Percentiles rank a stretch among this genome's conserved stretches.
phyloP scores from a whole-genome alignment of 1,284 basidiomycete species.

The Butyriboletus appendiculatus region DNA sequence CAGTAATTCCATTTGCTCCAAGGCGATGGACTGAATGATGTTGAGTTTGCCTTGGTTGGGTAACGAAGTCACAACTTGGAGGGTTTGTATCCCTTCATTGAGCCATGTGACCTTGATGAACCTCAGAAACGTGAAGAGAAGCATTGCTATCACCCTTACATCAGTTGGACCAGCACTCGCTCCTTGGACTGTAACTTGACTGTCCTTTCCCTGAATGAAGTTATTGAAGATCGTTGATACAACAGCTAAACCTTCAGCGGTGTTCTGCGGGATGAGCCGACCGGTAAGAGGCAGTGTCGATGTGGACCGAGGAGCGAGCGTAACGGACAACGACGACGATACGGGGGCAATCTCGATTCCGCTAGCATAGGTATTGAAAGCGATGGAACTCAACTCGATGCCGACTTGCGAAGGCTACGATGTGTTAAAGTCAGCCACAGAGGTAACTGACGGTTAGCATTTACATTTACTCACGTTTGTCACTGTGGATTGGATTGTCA shows the following conservation, averaged over 20 bases:
- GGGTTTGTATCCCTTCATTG: slow-evolving; percentile 71
- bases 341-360: slow-evolving; percentile 63
- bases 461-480: slow-evolving; percentile 51
- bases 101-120: slow-evolving; percentile 64
- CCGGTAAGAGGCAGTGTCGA: slow-evolving; percentile 60
- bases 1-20: slow-evolving; percentile 64
- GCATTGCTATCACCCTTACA: slow-evolving; percentile 37
- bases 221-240: slow-evolving; percentile 74
- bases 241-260: slow-evolving; percentile 51
- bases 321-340: slow-evolving; percentile 50
- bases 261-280: slow-evolving; percentile 64
- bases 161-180: slow-evolving; percentile 62
- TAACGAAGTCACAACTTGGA: slow-evolving; percentile 61
- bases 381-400: slow-evolving; percentile 62
- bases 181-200: slow-evolving; percentile 62
- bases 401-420: slow-evolving; percentile 75
- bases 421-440: slow-evolving; percentile 3
- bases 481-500: slow-evolving; percentile 64
- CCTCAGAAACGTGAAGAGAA: slow-evolving; percentile 8
- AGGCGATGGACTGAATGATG: slow-evolving; percentile 65
- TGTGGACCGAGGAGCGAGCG: slow-evolving; percentile 56
- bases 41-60: slow-evolving; percentile 65
- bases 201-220: slow-evolving; percentile 70
- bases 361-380: slow-evolving; percentile 60
- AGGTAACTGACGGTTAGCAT: background rate